These are phyloP conservation scores for Aspergillus homomorphus DNA, from an alignment of 495 filamentous ascomycete genomes.

Conservation along the genomic window DNA sequence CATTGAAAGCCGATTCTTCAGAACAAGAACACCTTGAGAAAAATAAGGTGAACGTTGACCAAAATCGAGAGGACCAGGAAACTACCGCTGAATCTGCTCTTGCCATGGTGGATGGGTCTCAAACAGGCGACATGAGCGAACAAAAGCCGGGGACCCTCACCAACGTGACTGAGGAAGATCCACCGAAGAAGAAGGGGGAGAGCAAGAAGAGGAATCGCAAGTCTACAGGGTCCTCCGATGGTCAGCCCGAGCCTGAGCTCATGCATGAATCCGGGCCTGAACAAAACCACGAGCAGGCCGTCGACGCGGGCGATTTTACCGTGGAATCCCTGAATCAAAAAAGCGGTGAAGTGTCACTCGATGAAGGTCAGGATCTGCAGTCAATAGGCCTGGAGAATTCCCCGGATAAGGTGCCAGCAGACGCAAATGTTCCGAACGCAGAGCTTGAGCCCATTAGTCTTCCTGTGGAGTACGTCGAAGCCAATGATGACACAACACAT, in stretches of 20 bases:
- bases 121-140: background rate
- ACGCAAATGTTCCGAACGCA: conserved; percentile 17
- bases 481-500: conserved; percentile 25
- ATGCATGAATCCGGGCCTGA: conserved; percentile 8
- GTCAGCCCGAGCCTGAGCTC: conserved; percentile 19
- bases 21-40: background rate
- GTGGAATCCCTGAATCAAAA: conserved; percentile 12
- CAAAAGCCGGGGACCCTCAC: background rate
- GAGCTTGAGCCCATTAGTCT: conserved; percentile 12
- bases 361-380: conserved; percentile 3
- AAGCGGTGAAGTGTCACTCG: conserved; percentile 22
- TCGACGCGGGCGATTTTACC: conserved; percentile 14
- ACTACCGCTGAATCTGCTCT: background rate
- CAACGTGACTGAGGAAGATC: conserved; percentile 15
- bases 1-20: background rate
- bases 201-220: conserved; percentile 39
- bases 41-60: background rate
- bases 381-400: conserved; percentile 2
- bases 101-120: background rate
- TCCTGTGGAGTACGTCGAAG: conserved; percentile 20
- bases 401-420: conserved; percentile 15
- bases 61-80: background rate
- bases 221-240: conserved; percentile 25
- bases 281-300: conserved; percentile 17
- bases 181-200: conserved; percentile 31